Base-by-base conservation (phyloP, 805 yeast genomes). In the Myxozyma monticola region DNA sequence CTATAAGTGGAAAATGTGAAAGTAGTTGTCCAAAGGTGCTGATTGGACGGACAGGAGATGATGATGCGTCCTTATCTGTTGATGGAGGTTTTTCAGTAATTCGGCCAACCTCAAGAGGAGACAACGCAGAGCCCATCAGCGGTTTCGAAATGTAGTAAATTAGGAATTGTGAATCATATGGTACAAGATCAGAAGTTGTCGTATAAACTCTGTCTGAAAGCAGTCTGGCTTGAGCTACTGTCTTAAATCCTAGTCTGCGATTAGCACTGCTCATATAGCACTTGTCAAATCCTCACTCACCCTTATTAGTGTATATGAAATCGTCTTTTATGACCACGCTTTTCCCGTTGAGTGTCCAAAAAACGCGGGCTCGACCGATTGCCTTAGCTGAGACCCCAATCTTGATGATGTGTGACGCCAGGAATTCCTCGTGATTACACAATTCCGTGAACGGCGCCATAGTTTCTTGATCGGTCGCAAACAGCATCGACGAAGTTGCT, bases 371-470 rank as follows among this genome's bases (percentile, higher is more conserved):
- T 41, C 65, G 71, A 15, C 51, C 56, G 20, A 53, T 48, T 8
- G 58, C 40, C 34, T 54, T 49, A 4, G 59, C 45, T 20, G 60
- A 56, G 18, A 51, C 49, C 4, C 59, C 59, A 29, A 75, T 68
- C 44, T 72, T 64, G 21, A 84, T 64, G 18, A 85, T 76, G 62
- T 85, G 90, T 2, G 84, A 76, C 38, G 76, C 74, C 14, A 85
- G 68, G 62, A 84, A 84, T 20, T 80, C 85, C 29, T 77, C 77
- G 37, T 71, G 73, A 45, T 76, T 76, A 62, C 87, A 82, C 7
- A 79, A 64, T 0, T 81, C 85, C 2, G 61, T 64, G 48, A 80
- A 73, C 21, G 9, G 71, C 56, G 1, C 62, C 42, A 9, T 72
- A 69, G 1, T 73, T 51, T 30, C 67, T 68, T 12, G 56, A 42